Evolutionary conservation across 768 basidiomycete genomes (phyloP).

Genomic region (Holtermannia corniformis): DNA sequence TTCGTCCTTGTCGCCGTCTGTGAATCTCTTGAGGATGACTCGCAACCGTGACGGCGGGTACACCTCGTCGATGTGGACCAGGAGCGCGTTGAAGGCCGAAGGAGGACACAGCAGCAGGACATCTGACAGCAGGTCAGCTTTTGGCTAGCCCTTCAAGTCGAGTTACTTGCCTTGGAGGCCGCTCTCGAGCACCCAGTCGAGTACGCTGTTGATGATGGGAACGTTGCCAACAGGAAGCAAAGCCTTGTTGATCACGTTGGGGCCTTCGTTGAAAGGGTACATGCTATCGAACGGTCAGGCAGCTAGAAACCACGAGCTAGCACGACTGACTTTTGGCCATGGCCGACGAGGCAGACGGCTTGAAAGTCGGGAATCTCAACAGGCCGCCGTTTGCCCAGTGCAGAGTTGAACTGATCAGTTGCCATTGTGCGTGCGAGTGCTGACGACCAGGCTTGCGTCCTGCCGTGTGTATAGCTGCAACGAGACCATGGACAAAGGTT

Average conservation of each 20-base stretch:
- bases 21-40: constrained; percentile 67
- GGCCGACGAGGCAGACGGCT: constrained; percentile 78
- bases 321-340: constrained; percentile 70
- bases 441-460: too few relatives aligned
- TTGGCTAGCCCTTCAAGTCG: not conserved
- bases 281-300: constrained; percentile 21
- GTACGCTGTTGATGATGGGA: constrained; percentile 72
- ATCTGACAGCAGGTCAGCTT: constrained; percentile 47
- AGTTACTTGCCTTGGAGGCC: constrained; percentile 61
- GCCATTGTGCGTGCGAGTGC: not conserved
- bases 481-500: not conserved
- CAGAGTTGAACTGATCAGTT: not conserved
- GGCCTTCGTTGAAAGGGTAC: constrained; percentile 52
- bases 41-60: constrained; percentile 54
- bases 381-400: constrained; percentile 9
- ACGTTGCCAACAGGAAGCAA: constrained; percentile 77
- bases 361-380: constrained; percentile 56
- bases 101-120: constrained; percentile 74
- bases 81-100: constrained; percentile 50
- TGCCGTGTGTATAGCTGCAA: too few relatives aligned
- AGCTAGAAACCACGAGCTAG: not conserved
- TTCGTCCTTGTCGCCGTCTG: constrained; percentile 30
- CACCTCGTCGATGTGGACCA: constrained; percentile 76
- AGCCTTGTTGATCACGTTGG: constrained; percentile 58
- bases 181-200: constrained; percentile 78